phyloP scores from a whole-genome alignment of 2,329 filamentous ascomycete genomes.

The Phialophora macrospora region DNA sequence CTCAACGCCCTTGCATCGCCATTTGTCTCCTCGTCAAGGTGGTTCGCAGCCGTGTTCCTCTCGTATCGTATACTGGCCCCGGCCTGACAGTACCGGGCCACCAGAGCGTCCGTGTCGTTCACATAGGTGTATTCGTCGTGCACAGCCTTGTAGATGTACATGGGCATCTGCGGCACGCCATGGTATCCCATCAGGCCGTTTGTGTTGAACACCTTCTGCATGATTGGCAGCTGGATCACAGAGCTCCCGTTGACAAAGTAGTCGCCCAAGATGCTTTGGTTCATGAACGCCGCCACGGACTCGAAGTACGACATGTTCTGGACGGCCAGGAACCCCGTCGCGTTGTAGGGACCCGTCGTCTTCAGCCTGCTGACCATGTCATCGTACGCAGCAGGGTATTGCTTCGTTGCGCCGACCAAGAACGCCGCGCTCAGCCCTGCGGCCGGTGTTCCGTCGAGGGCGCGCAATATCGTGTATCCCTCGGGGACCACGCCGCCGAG shows the following conservation, averaged over 20 bases:
- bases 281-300: background rate
- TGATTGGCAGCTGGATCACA: background rate
- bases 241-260: background rate
- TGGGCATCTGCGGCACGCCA: background rate
- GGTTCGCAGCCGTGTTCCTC: background rate
- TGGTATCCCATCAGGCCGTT: background rate
- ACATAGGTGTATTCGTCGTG: background rate
- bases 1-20: background rate
- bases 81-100: background rate
- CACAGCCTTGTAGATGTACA: background rate
- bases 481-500: background rate
- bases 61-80: background rate
- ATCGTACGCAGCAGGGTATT: background rate
- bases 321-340: background rate
- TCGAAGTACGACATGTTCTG: background rate
- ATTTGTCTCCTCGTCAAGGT: background rate
- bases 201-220: background rate
- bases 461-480: background rate
- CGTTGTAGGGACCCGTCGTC: background rate
- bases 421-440: background rate
- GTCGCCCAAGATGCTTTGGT: background rate
- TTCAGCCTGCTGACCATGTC: background rate
- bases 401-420: background rate
- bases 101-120: background rate
- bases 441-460: background rate